These are phyloP conservation scores for Microdochium trichocladiopsis DNA, from an alignment of 2,329 filamentous ascomycete species.

Conservation along the genomic window DNA sequence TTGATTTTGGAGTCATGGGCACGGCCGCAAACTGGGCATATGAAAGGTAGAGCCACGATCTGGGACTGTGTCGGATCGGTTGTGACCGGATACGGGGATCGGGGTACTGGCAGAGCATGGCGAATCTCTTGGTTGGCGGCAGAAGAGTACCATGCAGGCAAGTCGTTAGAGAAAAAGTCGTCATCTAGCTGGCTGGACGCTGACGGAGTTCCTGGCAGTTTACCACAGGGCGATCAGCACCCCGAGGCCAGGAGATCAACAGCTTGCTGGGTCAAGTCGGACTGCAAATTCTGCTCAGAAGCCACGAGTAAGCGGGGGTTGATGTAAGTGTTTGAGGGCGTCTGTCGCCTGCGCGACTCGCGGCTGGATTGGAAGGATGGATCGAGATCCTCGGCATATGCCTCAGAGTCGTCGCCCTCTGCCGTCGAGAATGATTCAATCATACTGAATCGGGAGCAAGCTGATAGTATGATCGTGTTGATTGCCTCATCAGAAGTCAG, in stretches of 20 bases:
- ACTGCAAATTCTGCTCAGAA: background rate
- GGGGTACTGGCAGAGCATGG: background rate
- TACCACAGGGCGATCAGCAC: background rate
- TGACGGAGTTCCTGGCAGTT: background rate
- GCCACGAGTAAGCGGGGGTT: background rate
- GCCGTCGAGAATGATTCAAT: background rate
- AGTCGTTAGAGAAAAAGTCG: background rate
- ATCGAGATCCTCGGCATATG: background rate
- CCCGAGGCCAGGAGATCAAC: background rate
- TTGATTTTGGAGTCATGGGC: background rate
- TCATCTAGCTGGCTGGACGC: background rate
- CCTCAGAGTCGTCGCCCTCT: background rate
- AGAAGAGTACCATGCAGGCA: background rate
- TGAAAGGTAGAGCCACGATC: background rate
- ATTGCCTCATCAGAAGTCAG: background rate
- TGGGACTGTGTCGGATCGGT: background rate
- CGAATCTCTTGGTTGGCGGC: background rate
- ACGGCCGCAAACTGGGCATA: background rate
- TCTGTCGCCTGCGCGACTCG: background rate
- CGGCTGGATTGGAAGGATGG: background rate
- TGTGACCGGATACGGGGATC: background rate
- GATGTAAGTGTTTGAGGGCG: background rate
- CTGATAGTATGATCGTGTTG: background rate
- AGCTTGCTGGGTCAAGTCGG: background rate
- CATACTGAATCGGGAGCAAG: background rate